Percentiles rank a stretch among this genome's conserved stretches.
Evolutionary conservation across 331 rosid genomes (phyloP).

Genomic region (Telfairia occidentalis): DNA sequence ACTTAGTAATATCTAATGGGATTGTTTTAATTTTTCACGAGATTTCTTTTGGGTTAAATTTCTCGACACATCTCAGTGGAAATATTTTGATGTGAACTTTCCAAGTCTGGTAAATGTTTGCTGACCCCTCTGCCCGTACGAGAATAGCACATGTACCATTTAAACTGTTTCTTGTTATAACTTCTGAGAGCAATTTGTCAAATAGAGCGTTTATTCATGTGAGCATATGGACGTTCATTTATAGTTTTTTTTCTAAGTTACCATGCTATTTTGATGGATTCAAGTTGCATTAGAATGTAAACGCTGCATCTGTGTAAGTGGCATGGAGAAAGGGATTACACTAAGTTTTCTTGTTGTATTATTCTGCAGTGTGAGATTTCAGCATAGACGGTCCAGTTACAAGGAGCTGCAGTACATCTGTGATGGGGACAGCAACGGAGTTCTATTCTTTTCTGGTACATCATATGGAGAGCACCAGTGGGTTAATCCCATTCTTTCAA

Average conservation of each 20-base stretch:
- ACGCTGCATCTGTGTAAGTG: background rate
- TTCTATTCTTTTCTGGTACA: conserved; percentile 79
- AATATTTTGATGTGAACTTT: background rate
- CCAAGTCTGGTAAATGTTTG: background rate
- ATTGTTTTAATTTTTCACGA: background rate
- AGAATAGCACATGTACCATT: background rate
- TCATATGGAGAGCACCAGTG: conserved; percentile 84
- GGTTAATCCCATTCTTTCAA: conserved; percentile 90
- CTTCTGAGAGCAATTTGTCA: background rate
- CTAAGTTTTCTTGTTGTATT: background rate
- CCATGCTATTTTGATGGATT: background rate
- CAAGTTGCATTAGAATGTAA: background rate
- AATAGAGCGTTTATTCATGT: background rate
- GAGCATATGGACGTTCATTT: background rate
- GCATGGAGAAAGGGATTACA: background rate
- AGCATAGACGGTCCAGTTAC: conserved; percentile 81
- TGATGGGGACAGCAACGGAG: conserved; percentile 85
- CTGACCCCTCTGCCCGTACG: background rate
- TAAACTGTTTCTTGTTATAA: background rate
- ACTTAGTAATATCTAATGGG: background rate
- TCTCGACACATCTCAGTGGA: background rate
- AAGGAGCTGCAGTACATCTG: conserved; percentile 78
- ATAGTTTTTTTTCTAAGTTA: background rate
- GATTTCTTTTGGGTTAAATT: background rate
- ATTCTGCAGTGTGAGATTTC: conserved; percentile 47